These are phyloP conservation scores for Fusarium miscanthi DNA, from an alignment of 2,329 filamentous ascomycete species.

Conservation along the genomic window DNA sequence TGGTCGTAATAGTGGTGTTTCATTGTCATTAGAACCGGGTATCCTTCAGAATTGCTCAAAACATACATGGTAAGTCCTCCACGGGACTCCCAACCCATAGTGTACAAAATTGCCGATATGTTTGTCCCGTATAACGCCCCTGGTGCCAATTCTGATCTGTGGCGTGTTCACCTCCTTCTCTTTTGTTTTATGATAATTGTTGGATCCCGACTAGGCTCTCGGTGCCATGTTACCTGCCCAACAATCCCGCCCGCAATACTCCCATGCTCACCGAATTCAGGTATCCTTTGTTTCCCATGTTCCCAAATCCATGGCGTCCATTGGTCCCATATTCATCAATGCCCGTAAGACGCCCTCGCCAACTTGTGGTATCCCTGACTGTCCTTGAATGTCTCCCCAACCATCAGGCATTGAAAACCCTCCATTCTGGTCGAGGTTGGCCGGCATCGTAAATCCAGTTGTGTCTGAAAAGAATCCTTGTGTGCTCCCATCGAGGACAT, in stretches of 20 bases:
- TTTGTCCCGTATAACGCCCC: slow-evolving; percentile 32
- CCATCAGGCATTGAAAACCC: slow-evolving; percentile 57
- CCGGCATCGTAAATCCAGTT: slow-evolving; percentile 51
- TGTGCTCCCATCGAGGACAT: slow-evolving; percentile 51
- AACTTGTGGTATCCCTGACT: slow-evolving; percentile 64
- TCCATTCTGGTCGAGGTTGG: slow-evolving; percentile 39
- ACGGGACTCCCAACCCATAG: slow-evolving; percentile 29
- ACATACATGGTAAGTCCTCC: slow-evolving; percentile 14
- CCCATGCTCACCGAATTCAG: slow-evolving; percentile 31
- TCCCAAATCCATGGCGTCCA: slow-evolving; percentile 69
- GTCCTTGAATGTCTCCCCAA: slow-evolving; percentile 58
- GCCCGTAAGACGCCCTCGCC: slow-evolving; percentile 68
- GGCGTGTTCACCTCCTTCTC: slow-evolving; percentile 9
- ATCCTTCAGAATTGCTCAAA: slow-evolving; percentile 31
- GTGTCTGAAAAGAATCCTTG: slow-evolving; percentile 55
- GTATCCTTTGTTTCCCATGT: slow-evolving; percentile 57
- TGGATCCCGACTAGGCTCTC: neutral
- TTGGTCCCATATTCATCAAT: slow-evolving; percentile 68
- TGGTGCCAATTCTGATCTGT: slow-evolving; percentile 5
- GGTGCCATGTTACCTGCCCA: neutral
- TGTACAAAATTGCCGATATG: slow-evolving; percentile 30
- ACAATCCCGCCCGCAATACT: neutral
- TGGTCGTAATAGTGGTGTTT: slow-evolving; percentile 21
- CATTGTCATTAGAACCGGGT: slow-evolving; percentile 36
- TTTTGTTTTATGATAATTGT: slow-evolving; percentile 8